Evolutionary conservation across 768 basidiomycete species (phyloP).

Genomic region (Tricholoma furcatifolium): DNA sequence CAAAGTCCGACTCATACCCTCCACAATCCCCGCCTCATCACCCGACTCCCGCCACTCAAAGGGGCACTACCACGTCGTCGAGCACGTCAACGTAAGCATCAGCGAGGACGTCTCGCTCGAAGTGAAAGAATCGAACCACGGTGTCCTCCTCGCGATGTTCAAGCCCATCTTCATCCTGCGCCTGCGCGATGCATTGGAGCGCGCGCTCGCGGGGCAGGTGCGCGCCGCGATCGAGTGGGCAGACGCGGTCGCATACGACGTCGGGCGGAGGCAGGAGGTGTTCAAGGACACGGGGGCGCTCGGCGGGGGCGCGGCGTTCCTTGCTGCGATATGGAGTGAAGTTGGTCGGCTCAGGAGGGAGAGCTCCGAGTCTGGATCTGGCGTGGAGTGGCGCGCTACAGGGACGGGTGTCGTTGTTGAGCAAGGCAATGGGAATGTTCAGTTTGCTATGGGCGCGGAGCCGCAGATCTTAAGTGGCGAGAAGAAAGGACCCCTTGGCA

Average conservation of each 20-base stretch:
- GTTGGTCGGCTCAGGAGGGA: slow-evolving; percentile 53
- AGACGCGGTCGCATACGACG: slow-evolving; percentile 61
- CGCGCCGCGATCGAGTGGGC: slow-evolving; percentile 46
- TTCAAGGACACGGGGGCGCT: slow-evolving; percentile 64
- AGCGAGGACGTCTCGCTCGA: slow-evolving; percentile 54
- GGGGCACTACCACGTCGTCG: slow-evolving; percentile 58
- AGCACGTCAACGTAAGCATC: slow-evolving; percentile 52
- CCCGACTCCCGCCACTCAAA: slow-evolving; percentile 35
- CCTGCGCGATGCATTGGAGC: slow-evolving; percentile 60
- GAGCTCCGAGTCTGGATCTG: slow-evolving; percentile 22
- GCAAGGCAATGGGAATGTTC: slow-evolving; percentile 28
- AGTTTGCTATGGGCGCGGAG: slow-evolving; percentile 68
- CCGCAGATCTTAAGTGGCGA: slow-evolving; percentile 70
- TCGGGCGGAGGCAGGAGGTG: slow-evolving; percentile 54
- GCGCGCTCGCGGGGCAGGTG: slow-evolving; percentile 55
- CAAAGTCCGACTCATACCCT: slow-evolving; percentile 62
- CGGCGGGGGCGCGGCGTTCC: slow-evolving; percentile 39
- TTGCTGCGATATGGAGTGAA: slow-evolving; percentile 72
- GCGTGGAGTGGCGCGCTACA: slow-evolving; percentile 50
- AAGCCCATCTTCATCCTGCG: slow-evolving; percentile 57
- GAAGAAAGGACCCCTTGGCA: slow-evolving; percentile 67
- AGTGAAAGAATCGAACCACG: slow-evolving; percentile 63
- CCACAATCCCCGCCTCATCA: slow-evolving; percentile 35
- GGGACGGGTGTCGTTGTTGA: slow-evolving; percentile 64
- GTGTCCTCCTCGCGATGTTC: slow-evolving; percentile 59